phyloP scores from a whole-genome alignment of 257 asterid genomes.

The Solanum lignicaule region DNA sequence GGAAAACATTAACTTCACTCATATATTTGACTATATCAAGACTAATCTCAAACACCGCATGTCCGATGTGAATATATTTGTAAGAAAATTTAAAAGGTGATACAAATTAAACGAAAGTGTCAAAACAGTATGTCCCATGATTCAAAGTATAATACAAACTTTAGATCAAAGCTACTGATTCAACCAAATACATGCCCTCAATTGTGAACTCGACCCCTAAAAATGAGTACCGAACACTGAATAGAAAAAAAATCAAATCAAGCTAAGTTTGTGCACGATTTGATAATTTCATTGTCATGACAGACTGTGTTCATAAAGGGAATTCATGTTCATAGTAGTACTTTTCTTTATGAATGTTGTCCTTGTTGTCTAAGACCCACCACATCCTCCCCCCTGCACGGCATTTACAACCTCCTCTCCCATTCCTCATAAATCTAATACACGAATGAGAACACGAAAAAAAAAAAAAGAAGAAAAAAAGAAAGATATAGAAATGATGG shows the following conservation, averaged over 20 bases:
- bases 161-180: not conserved
- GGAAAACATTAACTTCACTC: not conserved
- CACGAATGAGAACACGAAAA: not conserved
- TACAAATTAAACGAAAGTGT: not conserved
- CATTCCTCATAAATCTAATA: not conserved
- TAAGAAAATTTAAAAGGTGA: not conserved
- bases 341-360: not conserved
- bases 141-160: not conserved
- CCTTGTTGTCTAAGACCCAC: not conserved
- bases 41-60: not conserved
- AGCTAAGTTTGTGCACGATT: not conserved
- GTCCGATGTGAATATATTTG: not conserved
- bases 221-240: not conserved
- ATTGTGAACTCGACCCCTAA: rapidly evolving
- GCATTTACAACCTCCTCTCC: not conserved
- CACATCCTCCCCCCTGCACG: not conserved
- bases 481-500: not conserved
- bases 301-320: not conserved
- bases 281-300: not conserved
- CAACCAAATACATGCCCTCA: not conserved
- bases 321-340: not conserved
- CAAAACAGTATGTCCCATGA: not conserved
- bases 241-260: not conserved
- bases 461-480: not conserved
- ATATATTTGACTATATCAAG: not conserved